Base-by-base conservation (phyloP, 2,329 filamentous ascomycete genomes). In the Sclerotinia trifoliorum region DNA sequence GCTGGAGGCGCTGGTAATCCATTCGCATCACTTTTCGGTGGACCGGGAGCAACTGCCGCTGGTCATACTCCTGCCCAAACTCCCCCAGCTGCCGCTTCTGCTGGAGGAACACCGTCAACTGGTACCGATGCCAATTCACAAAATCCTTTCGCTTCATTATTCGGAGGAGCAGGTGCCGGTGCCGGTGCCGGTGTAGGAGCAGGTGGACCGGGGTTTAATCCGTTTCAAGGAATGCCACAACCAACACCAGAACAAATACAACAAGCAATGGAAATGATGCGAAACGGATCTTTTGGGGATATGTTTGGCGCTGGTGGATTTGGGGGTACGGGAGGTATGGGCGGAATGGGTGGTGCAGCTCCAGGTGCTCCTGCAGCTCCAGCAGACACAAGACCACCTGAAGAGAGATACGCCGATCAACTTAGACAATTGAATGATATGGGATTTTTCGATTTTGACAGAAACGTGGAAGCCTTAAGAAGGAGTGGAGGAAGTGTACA, bases 361-460 rank as follows among this genome's bases (percentile, higher is more conserved):
- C 80, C 80, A 8, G 79, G 85, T 71, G 81, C 80, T 10, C 64
- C 64, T 21, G 75, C 76, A 3, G 79, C 86, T 24, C 90, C 93
- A 6, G 80, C 85, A 3, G 95, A 99, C 80, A 96, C 85, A 76
- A 86, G 94, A 71, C 94, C 95, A 5, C 94, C 95, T 0, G 95
- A 99, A 82, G 95, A 98, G 80, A 84, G 92, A 69, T 99, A 97
- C 75, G 93, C 91, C 3, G 89, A 92, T 44, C 94, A 99, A 80
- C 83, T 99, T 62, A 85, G 93, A 70, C 93, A 98, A 80, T 82
- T 99, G 71, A 99, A 99, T 78, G 95, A 98, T 73, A 99, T 99
- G 95, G 95, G 95, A 3, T 99, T 99, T 81, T 97, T 88, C 78
- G 94, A 99, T 77, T 99, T 98, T 77, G 94, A 99, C 65, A 83